Base-by-base conservation (phyloP, 1,284 basidiomycete species). In the Serendipita sp. region DNA sequence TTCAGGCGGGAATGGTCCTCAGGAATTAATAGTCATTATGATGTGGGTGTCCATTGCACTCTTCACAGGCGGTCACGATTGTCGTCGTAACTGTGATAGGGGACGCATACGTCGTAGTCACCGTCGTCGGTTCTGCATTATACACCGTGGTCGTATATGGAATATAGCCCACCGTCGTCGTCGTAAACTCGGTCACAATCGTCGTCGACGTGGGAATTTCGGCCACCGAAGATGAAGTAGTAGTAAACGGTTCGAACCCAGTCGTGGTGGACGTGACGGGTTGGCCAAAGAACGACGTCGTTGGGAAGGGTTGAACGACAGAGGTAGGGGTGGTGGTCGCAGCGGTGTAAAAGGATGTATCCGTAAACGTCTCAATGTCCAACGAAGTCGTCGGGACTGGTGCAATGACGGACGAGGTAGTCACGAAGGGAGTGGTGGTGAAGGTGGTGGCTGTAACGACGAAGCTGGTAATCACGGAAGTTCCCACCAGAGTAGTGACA, bases 41-140 rank as follows among this genome's bases (percentile, higher is more conserved):
- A 22, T 22, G 22, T 78, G 64, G 79, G 22, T 22, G 13, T 13
- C 26, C 13, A 55, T 15, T 30, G 17, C 13, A 22, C 22, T 22
- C 22, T 22, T 22, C 22, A 22, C 22, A 22, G 22, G 22, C 22
- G 12, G 42, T 49, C n/a, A 49, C 45, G n/a, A 49, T 22, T 8
- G 45, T 22, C 29, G 45, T 49, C 8, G 45, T 49, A 5, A 49
- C 45, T n/a, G n/a, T n/a, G n/a, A 49, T 49, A 6, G 45, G 45
- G 5, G n/a, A 17, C n/a, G 45, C 45, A 29, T 10, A 17, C n/a
- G 45, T 49, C 45, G 45, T 49, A 6, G 29, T 29, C 45, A 49
- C 17, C 45, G n/a, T n/a, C 45, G 45, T 49, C 8, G 29, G n/a
- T n/a, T 49, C 6, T 8, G 45, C 8, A 49, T 60, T 60, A 22